phyloP scores from a whole-genome alignment of 2,329 filamentous ascomycete species.

The Calonectria ilicicola region DNA sequence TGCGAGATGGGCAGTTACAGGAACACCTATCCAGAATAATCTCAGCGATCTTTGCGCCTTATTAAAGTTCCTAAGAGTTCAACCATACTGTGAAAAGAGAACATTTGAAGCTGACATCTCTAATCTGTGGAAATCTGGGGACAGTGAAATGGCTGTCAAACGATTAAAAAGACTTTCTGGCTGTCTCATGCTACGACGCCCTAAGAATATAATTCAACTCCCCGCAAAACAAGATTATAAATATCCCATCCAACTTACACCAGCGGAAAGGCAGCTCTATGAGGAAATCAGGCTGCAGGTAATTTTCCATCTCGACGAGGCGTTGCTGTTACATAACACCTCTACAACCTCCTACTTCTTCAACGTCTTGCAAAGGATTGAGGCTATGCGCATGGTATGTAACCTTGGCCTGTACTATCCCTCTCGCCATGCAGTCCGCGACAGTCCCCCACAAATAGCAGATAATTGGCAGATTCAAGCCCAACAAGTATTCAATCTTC shows the following conservation, averaged over 20 bases:
- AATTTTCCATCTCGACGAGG: slow-evolving; percentile 49
- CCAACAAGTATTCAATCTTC: slow-evolving; percentile 46
- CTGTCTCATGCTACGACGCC: slow-evolving; percentile 54
- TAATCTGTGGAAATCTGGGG: slow-evolving; percentile 52
- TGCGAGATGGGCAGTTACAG: slow-evolving; percentile 60
- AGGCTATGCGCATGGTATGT: slow-evolving; percentile 58
- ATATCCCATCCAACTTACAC: slow-evolving; percentile 50
- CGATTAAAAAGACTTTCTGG: slow-evolving; percentile 53
- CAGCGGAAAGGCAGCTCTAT: slow-evolving; percentile 51
- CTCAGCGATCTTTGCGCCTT: slow-evolving; percentile 56
- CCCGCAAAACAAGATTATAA: slow-evolving; percentile 50
- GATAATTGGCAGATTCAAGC: slow-evolving; percentile 40
- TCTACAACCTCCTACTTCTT: slow-evolving; percentile 38
- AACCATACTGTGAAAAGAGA: slow-evolving; percentile 50
- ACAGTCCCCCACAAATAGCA: neutral
- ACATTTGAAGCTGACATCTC: slow-evolving; percentile 32
- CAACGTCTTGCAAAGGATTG: slow-evolving; percentile 59
- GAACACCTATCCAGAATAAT: slow-evolving; percentile 62
- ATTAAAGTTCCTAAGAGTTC: slow-evolving; percentile 55
- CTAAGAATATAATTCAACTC: slow-evolving; percentile 53
- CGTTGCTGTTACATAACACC: slow-evolving; percentile 37
- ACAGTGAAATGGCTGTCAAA: slow-evolving; percentile 50
- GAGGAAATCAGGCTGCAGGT: slow-evolving; percentile 42
- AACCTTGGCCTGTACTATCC: slow-evolving; percentile 58
- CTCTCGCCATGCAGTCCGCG: slow-evolving; percentile 39